Base-by-base conservation (phyloP, 2,329 filamentous ascomycete species). In the Rhexocercosporidium sp. region DNA sequence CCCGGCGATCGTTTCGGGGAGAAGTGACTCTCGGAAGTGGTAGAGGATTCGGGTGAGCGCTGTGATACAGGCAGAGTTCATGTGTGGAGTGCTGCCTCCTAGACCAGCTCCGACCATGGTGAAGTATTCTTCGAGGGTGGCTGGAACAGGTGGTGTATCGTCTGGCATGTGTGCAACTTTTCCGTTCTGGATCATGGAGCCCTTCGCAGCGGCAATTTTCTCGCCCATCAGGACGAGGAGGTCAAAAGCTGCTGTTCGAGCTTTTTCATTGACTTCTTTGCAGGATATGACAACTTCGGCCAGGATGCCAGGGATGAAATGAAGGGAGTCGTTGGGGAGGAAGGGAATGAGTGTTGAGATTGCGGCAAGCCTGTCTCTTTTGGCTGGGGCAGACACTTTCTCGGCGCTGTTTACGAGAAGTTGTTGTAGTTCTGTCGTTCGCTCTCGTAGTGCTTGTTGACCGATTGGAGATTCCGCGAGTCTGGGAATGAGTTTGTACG, bases 51-150 rank as follows among this genome's bases (percentile, higher is more conserved):
- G 89, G 16, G 94, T 96, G 44, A 99, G 86, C 16, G 96, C 95
- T 0, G 94, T 98, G 77, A 99, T 94, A n/a, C 93, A 94, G 0
- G 96, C 96, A 7, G 93, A 97, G 70, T 98, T 94, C 94, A 98
- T 97, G 82, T 98, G 95, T 37, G 96, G 94, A 12, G 94, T 95
- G 74, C 90, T 92, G 65, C 94, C 95, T 1, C 95, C 96, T 62
- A 99, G 86, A 81, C 96, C 96, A 59, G 96, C 96, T 72, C 93
- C 97, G 34, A 98, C 92, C 96, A 99, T 99, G 64, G 95, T 97
- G 82, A 98, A 93, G 81, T 94, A 98, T 79, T 98, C 96, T 75
- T 98, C 95, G 44, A 99, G 87, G 49, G 87, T 94, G 22, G 96
- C 95, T 2, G 87, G 84, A 3, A 91, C 94, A 37, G 90, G 83